Base-by-base conservation (phyloP, 1,284 basidiomycete genomes). In the Ceraceosorus bombacis region DNA sequence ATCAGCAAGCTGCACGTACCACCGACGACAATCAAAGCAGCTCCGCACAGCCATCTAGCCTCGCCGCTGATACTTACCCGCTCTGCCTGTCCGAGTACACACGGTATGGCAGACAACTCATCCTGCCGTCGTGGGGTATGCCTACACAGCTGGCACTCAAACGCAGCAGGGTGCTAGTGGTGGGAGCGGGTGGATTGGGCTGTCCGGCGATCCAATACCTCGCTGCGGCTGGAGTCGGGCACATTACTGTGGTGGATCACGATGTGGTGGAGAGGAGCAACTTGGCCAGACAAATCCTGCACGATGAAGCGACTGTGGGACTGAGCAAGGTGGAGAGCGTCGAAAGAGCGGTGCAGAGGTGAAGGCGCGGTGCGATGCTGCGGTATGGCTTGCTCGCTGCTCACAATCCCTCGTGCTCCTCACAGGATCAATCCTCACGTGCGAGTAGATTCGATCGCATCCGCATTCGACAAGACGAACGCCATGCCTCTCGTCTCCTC, bases 101-200 rank as follows among this genome's bases (percentile, higher is more conserved):
- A 67, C 84, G 94, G 53, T 98, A 97, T 84, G 92, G 93, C 36
- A 82, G 95, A 51, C 95, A 99, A 77, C 95, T 99, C 91, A 92
- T 98, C 67, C 81, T 97, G 58, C 85, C 90, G 60, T 86, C 85
- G 36, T 88, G 96, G 73, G 94, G 94, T 0, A 81, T 97, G 1
- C 80, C 83, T 2, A 69, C 63, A 2, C 95, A 99, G 79, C 78
- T 91, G 17, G 88, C 85, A 70, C 80, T 99, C 7, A 85, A 85
- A 61, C 69, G 80, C 5, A 84, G 91, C 0, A 86, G 85, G 2
- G 86, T 95, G 0, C 85, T 87, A 2, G 89, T 98, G 0, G 84
- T 98, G 4, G 95, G 95, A 15, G 94, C 93, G 2, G 95, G 95
- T 0, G 95, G 94, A 4, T 82, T 99, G 6, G 95, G 95, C 10